A percentile compares a stretch with the other conserved stretches of the same genome.
These are phyloP conservation scores for Daldinia vernicosa DNA, from an alignment of 495 filamentous ascomycete species.

Conservation along the genomic window DNA sequence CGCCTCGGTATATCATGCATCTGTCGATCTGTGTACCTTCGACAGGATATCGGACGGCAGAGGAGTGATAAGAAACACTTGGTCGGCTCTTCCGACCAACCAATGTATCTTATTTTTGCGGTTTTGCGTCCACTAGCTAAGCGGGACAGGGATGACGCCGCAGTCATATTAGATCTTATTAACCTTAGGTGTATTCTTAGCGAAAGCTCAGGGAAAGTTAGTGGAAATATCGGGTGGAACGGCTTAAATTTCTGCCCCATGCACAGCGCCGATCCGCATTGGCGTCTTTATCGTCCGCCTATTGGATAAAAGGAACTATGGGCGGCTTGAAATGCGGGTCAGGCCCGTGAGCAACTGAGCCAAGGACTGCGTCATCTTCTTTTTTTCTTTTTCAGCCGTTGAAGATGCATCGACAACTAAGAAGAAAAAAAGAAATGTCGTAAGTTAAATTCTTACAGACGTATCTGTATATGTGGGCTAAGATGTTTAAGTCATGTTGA, in stretches of 20 bases:
- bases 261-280: constrained; percentile 21
- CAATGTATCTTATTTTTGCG: background rate
- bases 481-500: background rate
- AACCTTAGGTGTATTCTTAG: background rate
- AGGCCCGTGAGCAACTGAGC: constrained; percentile 12
- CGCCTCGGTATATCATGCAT: background rate
- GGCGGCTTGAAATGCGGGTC: constrained; percentile 22
- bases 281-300: constrained; percentile 10
- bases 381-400: constrained; percentile 7
- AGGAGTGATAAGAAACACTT: background rate
- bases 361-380: constrained; percentile 34
- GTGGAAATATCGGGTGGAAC: constrained; percentile 25
- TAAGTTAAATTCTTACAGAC: background rate
- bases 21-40: background rate
- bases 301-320: constrained; percentile 25
- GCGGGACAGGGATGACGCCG: constrained; percentile 2
- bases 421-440: background rate
- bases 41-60: background rate
- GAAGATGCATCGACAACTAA: background rate
- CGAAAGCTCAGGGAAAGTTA: constrained; percentile 3
- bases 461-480: background rate
- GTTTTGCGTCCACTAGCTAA: background rate
- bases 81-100: background rate
- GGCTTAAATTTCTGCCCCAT: constrained; percentile 15
- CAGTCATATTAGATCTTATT: background rate